Percentiles rank a stretch among this genome's conserved stretches.
phyloP scores from a whole-genome alignment of 257 asterid species.

The Gentiana dahurica region DNA sequence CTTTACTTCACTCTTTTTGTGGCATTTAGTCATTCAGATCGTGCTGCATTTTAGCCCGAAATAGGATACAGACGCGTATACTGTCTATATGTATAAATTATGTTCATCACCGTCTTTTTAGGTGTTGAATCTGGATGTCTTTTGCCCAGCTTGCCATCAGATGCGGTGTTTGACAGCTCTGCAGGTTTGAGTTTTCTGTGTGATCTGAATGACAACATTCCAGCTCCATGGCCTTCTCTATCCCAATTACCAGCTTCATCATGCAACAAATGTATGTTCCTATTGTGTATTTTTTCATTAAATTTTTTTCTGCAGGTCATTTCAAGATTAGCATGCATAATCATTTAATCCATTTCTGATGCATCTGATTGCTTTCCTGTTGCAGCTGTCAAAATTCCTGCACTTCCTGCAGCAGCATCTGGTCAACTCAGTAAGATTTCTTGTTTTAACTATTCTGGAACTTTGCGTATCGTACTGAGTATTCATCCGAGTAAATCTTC shows the following conservation, averaged over 20 bases:
- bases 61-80: too few species aligned
- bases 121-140: constrained; percentile 81
- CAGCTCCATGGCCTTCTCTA: constrained; percentile 93
- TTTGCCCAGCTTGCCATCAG: constrained; percentile 91
- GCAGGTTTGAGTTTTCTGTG: constrained; percentile 81
- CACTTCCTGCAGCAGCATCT: constrained; percentile 97
- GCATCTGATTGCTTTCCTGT: constrained; percentile 4
- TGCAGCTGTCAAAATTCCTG: constrained; percentile 87
- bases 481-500: too few species aligned
- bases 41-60: too few species aligned
- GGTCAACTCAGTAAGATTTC: constrained; percentile 65
- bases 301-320: neutral
- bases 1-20: neutral
- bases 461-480: too few species aligned
- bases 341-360: neutral
- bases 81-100: neutral
- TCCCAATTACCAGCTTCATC: constrained; percentile 58
- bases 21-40: too few species aligned
- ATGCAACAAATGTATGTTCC: constrained; percentile 72
- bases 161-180: constrained; percentile 57
- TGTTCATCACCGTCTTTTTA: constrained; percentile 5
- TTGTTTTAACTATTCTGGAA: too few species aligned
- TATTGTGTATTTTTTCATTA: neutral
- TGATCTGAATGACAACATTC: constrained; percentile 93
- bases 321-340: neutral